Percentiles rank a stretch among this genome's conserved stretches.
Evolutionary conservation across 2,329 filamentous ascomycete species (phyloP).

Genomic region (Xylaria sp.): DNA sequence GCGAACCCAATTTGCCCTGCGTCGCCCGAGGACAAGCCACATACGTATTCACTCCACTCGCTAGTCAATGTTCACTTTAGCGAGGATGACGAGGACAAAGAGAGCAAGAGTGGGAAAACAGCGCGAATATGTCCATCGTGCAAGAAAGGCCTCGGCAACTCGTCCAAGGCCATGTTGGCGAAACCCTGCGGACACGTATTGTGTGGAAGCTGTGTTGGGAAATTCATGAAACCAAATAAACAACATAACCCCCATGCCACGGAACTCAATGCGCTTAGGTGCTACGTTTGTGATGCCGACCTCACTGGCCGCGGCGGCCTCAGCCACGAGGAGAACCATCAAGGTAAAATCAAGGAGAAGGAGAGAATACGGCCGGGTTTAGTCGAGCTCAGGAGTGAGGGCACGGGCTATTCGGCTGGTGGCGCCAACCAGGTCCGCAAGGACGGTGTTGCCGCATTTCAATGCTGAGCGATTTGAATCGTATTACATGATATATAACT

Average conservation of each 20-base stretch:
- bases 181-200: conserved; percentile 93
- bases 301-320: conserved; percentile 57
- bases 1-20: conserved; percentile 79
- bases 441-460: conserved; percentile 77
- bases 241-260: conserved; percentile 64
- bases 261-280: conserved; percentile 63
- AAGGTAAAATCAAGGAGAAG: conserved; percentile 59
- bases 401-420: conserved; percentile 91
- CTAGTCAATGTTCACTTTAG: conserved; percentile 83
- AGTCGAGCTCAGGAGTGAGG: conserved; percentile 83
- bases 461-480: conserved; percentile 65
- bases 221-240: conserved; percentile 76
- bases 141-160: conserved; percentile 82
- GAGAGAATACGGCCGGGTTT: conserved; percentile 75
- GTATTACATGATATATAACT: conserved; percentile 5
- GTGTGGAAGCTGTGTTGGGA: conserved; percentile 83
- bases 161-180: conserved; percentile 81
- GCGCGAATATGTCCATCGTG: conserved; percentile 81
- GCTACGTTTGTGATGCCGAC: conserved; percentile 88
- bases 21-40: conserved; percentile 71
- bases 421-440: conserved; percentile 84
- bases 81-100: conserved; percentile 65
- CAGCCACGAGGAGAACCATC: conserved; percentile 45
- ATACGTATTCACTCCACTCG: conserved; percentile 80
- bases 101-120: conserved; percentile 38